Evolutionary conservation across 2,329 filamentous ascomycete species (phyloP).

Genomic region (Diaporthe helianthi): DNA sequence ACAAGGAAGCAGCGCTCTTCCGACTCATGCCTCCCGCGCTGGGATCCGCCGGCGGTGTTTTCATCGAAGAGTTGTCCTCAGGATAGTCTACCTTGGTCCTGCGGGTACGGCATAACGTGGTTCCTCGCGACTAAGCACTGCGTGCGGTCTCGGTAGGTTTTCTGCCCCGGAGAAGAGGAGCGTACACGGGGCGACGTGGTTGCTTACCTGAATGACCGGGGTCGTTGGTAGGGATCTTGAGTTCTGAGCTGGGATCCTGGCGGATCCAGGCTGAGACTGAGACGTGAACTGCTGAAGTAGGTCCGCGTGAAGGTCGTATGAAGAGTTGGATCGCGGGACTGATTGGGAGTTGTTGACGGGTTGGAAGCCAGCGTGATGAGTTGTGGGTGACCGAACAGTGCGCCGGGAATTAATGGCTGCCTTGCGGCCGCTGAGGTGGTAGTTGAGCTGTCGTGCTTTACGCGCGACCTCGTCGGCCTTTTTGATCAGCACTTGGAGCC

Average conservation of each 20-base stretch:
- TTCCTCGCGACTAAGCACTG: background rate
- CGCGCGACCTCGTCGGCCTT: slow-evolving; percentile 76
- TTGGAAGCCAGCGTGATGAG: slow-evolving; percentile 48
- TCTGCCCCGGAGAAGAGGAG: background rate
- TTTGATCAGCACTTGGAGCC: slow-evolving; percentile 78
- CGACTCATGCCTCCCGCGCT: background rate
- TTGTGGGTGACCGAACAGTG: slow-evolving; percentile 44
- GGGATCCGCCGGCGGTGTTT: background rate
- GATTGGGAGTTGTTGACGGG: slow-evolving; percentile 42
- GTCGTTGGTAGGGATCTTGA: slow-evolving; percentile 43
- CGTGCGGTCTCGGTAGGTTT: background rate
- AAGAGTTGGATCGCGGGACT: slow-evolving; percentile 42
- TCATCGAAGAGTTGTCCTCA: background rate
- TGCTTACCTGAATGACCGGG: slow-evolving; percentile 37
- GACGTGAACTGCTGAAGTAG: slow-evolving; percentile 61
- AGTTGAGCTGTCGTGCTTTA: slow-evolving; percentile 76
- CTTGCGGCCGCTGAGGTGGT: slow-evolving; percentile 77
- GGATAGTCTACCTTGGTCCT: background rate
- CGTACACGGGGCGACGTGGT: background rate
- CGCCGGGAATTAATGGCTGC: slow-evolving; percentile 74
- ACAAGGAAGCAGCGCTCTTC: background rate
- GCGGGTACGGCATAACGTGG: background rate
- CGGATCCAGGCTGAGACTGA: slow-evolving; percentile 37
- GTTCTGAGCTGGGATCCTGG: slow-evolving; percentile 39
- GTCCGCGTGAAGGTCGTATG: slow-evolving; percentile 60